Conservation (phyloP, 2,329 filamentous ascomycete genomes). For the Cercospora canescens region DNA sequence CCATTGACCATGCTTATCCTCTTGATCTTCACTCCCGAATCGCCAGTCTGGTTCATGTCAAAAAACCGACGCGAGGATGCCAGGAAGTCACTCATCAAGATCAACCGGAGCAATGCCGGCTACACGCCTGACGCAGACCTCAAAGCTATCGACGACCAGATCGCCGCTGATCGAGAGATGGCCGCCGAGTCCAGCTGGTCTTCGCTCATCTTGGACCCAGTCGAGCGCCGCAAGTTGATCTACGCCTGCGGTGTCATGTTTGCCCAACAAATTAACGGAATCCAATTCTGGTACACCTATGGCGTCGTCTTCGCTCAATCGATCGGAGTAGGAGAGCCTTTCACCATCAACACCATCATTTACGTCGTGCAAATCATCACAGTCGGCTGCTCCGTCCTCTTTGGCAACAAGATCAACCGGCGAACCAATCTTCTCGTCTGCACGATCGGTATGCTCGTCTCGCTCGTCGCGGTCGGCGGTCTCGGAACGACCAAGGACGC, state of each 20-base stretch:
- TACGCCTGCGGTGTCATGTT: conserved; percentile 48
- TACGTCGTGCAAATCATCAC: conserved; percentile 26
- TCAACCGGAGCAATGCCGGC: conserved; percentile 19
- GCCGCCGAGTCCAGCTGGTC: conserved; percentile 41
- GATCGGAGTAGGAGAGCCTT: conserved; percentile 26
- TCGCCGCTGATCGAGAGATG: conserved; percentile 22
- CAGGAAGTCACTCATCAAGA: conserved; percentile 21
- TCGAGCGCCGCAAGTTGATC: conserved; percentile 50
- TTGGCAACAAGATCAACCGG: conserved; percentile 23
- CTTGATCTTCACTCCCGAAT: conserved; percentile 22
- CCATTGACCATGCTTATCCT: conserved; percentile 27
- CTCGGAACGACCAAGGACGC: conserved; percentile 24
- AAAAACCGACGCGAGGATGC: conserved; percentile 20
- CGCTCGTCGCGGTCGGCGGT: conserved; percentile 22
- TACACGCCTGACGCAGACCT: conserved; percentile 21
- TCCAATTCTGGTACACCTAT: conserved; percentile 39
- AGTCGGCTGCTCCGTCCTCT: conserved; percentile 23
- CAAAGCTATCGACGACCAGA: conserved; percentile 21
- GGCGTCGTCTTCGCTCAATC: conserved; percentile 26
- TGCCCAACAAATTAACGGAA: conserved; percentile 53
- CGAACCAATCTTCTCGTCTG: conserved; percentile 25
- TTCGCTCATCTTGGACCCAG: conserved; percentile 44
- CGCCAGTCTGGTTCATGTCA: conserved; percentile 25
- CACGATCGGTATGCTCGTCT: conserved; percentile 23
- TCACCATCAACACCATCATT: conserved; percentile 28